Evolutionary conservation across 2,329 filamentous ascomycete species (phyloP).

Genomic region (Tothia fuscella): DNA sequence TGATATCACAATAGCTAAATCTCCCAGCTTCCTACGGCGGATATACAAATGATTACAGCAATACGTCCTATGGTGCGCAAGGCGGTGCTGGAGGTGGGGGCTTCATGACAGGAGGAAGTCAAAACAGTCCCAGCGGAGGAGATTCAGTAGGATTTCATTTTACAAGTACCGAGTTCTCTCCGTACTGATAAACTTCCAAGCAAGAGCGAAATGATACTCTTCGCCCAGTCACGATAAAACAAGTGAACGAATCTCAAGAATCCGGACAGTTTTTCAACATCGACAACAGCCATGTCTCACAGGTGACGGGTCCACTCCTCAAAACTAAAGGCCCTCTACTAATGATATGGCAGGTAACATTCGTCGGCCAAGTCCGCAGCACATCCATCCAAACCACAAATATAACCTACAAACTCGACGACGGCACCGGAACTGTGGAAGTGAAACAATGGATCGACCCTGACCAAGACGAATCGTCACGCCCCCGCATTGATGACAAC

Average conservation of each 20-base stretch:
- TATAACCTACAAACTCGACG: conserved; percentile 84
- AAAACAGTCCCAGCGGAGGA: conserved; percentile 29
- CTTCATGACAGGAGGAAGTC: conserved; percentile 45
- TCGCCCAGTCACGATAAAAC: conserved; percentile 89
- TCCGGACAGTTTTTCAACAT: conserved; percentile 72
- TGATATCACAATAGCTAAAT: no score
- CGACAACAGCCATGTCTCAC: conserved; percentile 60
- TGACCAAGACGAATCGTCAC: conserved; percentile 35
- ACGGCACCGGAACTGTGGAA: conserved; percentile 86
- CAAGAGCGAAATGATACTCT: conserved; percentile 66
- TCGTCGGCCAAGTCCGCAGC: conserved; percentile 83
- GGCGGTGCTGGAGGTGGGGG: conserved; percentile 46
- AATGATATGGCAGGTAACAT: conserved; percentile 48
- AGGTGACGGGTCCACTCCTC: conserved; percentile 32
- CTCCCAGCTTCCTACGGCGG: no score
- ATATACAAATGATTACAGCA: conserved; percentile 37
- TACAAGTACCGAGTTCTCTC: background rate
- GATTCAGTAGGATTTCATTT: conserved; percentile 14
- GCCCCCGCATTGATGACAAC: conserved; percentile 51
- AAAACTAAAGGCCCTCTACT: background rate
- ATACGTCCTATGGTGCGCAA: conserved; percentile 43
- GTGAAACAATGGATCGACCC: conserved; percentile 74
- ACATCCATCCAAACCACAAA: conserved; percentile 82
- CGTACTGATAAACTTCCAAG: background rate
- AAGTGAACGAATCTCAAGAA: conserved; percentile 67